Conservation (phyloP, 2,329 filamentous ascomycete genomes). For the Aspergillus sp. region DNA sequence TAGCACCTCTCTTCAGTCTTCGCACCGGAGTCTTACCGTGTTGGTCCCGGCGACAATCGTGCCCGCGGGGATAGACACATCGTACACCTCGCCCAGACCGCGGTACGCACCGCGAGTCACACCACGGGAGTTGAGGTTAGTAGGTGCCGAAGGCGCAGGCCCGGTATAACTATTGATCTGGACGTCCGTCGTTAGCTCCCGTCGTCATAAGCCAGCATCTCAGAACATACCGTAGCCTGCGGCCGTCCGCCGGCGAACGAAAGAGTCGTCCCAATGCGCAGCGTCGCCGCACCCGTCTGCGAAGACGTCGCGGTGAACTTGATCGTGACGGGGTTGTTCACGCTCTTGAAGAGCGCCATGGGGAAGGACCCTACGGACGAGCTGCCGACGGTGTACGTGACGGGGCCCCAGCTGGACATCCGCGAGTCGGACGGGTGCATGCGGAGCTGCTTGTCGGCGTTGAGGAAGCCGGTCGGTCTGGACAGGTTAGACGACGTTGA, state of each 20-base stretch:
- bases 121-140: constrained; percentile 64
- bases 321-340: constrained; percentile 62
- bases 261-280: constrained; percentile 65
- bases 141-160: constrained; percentile 53
- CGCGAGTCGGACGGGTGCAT: constrained; percentile 68
- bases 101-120: constrained; percentile 66
- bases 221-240: constrained; percentile 37
- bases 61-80: constrained; percentile 59
- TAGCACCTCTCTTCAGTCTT: neutral
- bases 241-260: constrained; percentile 61
- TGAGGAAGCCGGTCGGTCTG: constrained; percentile 60
- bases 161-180: constrained; percentile 56
- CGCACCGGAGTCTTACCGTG: constrained; percentile 38
- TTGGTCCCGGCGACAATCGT: constrained; percentile 61
- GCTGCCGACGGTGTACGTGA: constrained; percentile 62
- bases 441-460: constrained; percentile 64
- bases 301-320: constrained; percentile 56
- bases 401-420: constrained; percentile 61
- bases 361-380: constrained; percentile 56
- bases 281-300: constrained; percentile 54
- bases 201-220: neutral
- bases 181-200: constrained; percentile 1
- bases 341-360: constrained; percentile 64
- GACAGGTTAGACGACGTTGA: neutral
- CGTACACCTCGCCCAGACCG: constrained; percentile 64